Percentiles rank a stretch among this genome's conserved stretches.
phyloP scores from a whole-genome alignment of 2,329 filamentous ascomycete species.

The Beauveria australis region DNA sequence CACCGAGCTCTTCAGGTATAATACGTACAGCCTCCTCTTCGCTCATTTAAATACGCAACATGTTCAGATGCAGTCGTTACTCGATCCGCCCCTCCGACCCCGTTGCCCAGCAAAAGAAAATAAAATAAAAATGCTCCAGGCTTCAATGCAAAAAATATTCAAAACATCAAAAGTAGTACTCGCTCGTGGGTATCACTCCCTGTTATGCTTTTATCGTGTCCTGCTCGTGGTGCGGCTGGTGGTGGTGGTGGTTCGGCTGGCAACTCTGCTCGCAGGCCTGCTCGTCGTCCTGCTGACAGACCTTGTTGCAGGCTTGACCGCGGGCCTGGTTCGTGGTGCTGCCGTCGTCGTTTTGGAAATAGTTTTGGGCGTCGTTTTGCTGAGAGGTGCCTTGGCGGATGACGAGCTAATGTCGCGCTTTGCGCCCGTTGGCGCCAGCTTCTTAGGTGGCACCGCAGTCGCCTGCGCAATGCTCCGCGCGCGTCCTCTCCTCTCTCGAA shows the following conservation, averaged over 20 bases:
- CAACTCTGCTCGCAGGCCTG: background rate
- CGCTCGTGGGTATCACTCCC: conserved; percentile 1
- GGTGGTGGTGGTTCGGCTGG: background rate
- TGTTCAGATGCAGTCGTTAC: conserved; percentile 3
- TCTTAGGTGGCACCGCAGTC: conserved; percentile 46
- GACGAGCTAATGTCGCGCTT: conserved; percentile 43
- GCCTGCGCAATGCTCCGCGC: conserved; percentile 59
- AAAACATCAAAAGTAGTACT: conserved; percentile 1
- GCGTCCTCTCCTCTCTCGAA: conserved; percentile 62
- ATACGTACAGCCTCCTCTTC: background rate
- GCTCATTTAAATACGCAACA: background rate
- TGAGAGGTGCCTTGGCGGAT: conserved; percentile 21
- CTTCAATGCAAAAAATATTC: background rate
- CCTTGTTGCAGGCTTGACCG: background rate
- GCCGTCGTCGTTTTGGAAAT: conserved; percentile 1
- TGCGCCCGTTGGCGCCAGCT: conserved; percentile 36
- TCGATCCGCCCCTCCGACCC: background rate
- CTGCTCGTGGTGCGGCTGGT: conserved; percentile 5
- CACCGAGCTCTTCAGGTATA: background rate
- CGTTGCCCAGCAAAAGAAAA: no score
- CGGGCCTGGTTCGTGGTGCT: background rate
- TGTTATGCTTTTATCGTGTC: conserved; percentile 4
- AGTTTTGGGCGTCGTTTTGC: conserved; percentile 3
- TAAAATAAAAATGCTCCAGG: background rate
- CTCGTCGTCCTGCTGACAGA: conserved; percentile 6